Base-by-base conservation (phyloP, 331 rosid species). In the Telfairia occidentalis region DNA sequence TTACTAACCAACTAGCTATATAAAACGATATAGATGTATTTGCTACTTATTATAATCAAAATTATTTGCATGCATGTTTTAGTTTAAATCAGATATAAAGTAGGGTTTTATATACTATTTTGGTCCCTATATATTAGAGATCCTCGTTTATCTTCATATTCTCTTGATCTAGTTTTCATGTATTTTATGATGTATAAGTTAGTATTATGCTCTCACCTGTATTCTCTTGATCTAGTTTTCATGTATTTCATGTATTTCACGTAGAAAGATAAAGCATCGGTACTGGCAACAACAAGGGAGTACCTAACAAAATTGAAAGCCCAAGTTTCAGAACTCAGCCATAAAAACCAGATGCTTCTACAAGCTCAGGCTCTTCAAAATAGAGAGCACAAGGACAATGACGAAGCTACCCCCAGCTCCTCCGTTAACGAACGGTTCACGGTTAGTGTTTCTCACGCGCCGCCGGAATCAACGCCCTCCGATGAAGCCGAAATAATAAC, bases 241-340 rank as follows among this genome's bases (percentile, higher is more conserved):
- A n/a, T n/a, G n/a, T n/a, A n/a, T n/a, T n/a, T n/a, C n/a, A n/a
- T 60, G 5, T 26, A 18, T 1, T 0, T 15, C 12, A 63, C 26
- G 69, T 63, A 92, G 98, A 90, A 86, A 85, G 96, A 91, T 81
- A 90, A 89, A 83, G 89, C 91, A 2, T 90, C 98, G 2, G 84
- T 93, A 63, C 89, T 93, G 2, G 85, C 79, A 78, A 75, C 83
- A 5, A 88, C 96, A 32, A 88, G 78, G 84, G 97, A 93, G 76
- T 81, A 77, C 79, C 52, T 93, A 80, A 81, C 77, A 8, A 79
- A 84, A 1, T 82, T 93, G 77, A 80, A 82, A 79, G 85, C 86
- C 49, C 87, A 84, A 82, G 80, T 83, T 21, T 86, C 81, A 2
- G 86, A 88, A 59, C 90, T 86, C 46, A 83, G 82, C 71, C 81